Evolutionary conservation across 345 rosid genomes (phyloP).

Genomic region (Gossypium australe): DNA sequence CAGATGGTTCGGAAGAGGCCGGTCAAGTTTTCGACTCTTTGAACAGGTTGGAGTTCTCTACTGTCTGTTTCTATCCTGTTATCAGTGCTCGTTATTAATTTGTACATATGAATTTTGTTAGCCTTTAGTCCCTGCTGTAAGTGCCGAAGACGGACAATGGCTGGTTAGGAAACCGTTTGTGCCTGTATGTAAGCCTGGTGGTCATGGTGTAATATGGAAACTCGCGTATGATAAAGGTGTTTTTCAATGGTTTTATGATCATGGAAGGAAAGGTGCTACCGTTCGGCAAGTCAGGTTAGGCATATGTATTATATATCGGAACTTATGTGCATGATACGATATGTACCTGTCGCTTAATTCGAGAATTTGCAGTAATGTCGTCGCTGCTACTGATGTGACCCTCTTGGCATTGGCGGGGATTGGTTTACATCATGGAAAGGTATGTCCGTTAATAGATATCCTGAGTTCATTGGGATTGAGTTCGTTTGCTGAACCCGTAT

Average conservation of each 20-base stretch:
- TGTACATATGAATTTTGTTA: constrained; percentile 29
- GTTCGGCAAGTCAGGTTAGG: constrained; percentile 93
- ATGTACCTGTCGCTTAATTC: constrained; percentile 11
- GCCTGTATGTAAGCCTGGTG: constrained; percentile 92
- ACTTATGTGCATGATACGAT: not conserved
- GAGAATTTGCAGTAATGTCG: constrained; percentile 71
- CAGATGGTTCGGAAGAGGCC: constrained; percentile 91
- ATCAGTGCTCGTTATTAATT: constrained; percentile 5
- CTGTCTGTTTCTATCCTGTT: not conserved
- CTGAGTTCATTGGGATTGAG: not conserved
- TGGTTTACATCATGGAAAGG: constrained; percentile 69
- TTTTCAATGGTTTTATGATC: constrained; percentile 72
- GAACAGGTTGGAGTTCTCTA: constrained; percentile 59
- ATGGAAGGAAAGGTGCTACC: constrained; percentile 87
- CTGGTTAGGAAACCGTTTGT: constrained; percentile 59
- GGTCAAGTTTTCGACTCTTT: constrained; percentile 76
- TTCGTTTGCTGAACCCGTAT: not conserved
- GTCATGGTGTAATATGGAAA: constrained; percentile 98
- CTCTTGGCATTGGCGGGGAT: constrained; percentile 88
- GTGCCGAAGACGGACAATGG: constrained; percentile 87
- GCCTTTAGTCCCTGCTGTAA: constrained; percentile 88
- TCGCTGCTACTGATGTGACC: constrained; percentile 89
- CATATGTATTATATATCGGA: constrained; percentile 11
- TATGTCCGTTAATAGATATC: constrained; percentile 23
- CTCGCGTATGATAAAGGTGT: constrained; percentile 87